Evolutionary conservation across 1,284 basidiomycete genomes (phyloP), one percentile per base, ranked within the genome.

Genomic region (Volvariella surrecta): DNA sequence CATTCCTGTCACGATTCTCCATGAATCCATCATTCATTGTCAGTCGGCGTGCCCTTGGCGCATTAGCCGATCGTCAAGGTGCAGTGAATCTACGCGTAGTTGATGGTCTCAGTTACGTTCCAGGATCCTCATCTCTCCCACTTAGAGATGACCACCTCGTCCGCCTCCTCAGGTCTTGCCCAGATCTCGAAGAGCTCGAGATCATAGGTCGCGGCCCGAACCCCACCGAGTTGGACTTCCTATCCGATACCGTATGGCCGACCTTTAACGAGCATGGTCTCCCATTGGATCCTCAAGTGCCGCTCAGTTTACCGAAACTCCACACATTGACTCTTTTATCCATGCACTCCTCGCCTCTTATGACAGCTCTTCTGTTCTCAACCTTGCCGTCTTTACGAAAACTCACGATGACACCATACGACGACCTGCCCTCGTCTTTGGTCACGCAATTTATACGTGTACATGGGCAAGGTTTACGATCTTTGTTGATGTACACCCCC

Each of bases 391-490:
- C 68, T 1, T 64, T 92, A 30, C 66, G 59, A n/a, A 78, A 79
- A 50, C 64, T 92, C 16, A 77, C 76, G n/a, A 58, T 92, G 37
- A 87, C 86, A 1, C 79, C 83, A 2, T 88, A 81, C 55, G 72
- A 81, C 45, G 82, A 84, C 49, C 54, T 77, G 10, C 72, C 72
- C 22, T 56, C 60, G 10, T 74, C 82, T 1, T 68, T 79, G 20
- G 71, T 76, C 4, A 71, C 76, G 1, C 64, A 63, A 15, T 76
- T 93, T 52, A 80, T 90, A 40, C 54, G 64, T 1, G 58, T 60
- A 1, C 88, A 91, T 52, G 88, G 89, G 1, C 43, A 55, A 28
- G 60, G 60, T 9, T 70, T 92, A 38, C 66, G 64, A 7, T 82
- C 80, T 0, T 69, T 91, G 1, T 71, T 81, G 28, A 69, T 89